Base-by-base conservation (phyloP, 1,139 yeast genomes). In the Debaryomycetaceae sp. region DNA sequence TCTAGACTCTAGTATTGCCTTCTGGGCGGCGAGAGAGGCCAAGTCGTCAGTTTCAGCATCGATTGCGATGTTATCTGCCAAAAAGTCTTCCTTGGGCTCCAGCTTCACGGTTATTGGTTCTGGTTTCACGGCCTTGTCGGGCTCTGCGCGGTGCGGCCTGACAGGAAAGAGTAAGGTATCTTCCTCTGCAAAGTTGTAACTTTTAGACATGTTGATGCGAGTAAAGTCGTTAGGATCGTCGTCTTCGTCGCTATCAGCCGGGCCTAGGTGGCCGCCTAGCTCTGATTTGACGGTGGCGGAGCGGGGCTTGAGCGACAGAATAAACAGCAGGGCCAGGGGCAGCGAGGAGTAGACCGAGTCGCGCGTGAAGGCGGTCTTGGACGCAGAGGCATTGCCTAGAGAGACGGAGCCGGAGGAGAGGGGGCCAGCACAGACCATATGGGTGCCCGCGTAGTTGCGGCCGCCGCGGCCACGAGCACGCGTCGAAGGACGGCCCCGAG, bases 401-500 rank as follows among this genome's bases (percentile, higher is more conserved):
- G 63, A 49, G 3, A 74, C 80, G 10, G 74, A 69, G 5, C 83
- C 83, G 20, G 80, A 67, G 5, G 85, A 70, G 33, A 80, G 57
- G 0, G 87, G 85, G 19, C 92, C 92, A 2, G 80, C 62, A 1
- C 79, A 67, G 7, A 79, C 77, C 27, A 79, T 56, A 40, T 75
- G 82, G 0, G 87, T 78, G 21, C 79, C 80, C 5, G 69, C 72
- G 36, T 74, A 56, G 33, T 49, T 53, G 33, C 72, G 50, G 15
- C 69, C 65, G 25, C 63, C 66, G 32, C 64, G 45, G 5, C 65
- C 61, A 16, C 54, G 38, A 35, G 62, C 51, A 37, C 60, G 37
- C 34, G 49, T 23, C 25, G 47, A 31, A 16, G 56, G 43, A 27
- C 58, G 35, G 28, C 50, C 49, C 16, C 50, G 45, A 22, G 45